Percentiles rank a stretch among this genome's conserved stretches.
These are phyloP conservation scores for Paramarasmius palmivorus DNA, from an alignment of 1,284 basidiomycete genomes.

Conservation along the genomic window DNA sequence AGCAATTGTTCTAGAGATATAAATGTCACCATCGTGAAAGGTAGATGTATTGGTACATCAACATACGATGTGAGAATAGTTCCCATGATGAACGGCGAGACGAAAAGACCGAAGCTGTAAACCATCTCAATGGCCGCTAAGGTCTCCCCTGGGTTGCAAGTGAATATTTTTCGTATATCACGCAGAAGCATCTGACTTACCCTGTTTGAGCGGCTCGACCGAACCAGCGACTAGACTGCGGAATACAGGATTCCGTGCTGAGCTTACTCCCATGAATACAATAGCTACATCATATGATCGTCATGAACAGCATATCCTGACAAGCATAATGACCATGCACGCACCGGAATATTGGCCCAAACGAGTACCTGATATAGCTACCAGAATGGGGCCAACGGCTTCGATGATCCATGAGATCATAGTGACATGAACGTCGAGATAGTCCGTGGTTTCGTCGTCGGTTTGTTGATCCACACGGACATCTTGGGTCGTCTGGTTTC, in stretches of 20 bases:
- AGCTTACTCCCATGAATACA: slow-evolving; percentile 19
- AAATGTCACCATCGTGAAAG: neutral
- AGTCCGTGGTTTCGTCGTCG: slow-evolving; percentile 23
- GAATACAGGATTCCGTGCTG: slow-evolving; percentile 20
- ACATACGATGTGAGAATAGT: slow-evolving; percentile 23
- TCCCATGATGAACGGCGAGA: slow-evolving; percentile 27
- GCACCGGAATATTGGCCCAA: slow-evolving; percentile 16
- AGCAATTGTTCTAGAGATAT: slow-evolving; percentile 18
- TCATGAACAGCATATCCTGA: neutral
- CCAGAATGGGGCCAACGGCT: slow-evolving; percentile 18
- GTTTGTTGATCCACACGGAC: neutral
- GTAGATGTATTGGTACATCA: neutral
- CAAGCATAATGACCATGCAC: neutral
- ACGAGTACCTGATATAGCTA: slow-evolving; percentile 18
- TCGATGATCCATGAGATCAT: slow-evolving; percentile 21
- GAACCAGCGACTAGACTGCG: slow-evolving; percentile 30
- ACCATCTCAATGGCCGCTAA: slow-evolving; percentile 33
- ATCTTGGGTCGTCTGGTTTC: neutral
- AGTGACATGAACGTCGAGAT: slow-evolving; percentile 30
- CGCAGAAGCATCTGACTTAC: slow-evolving; percentile 13
- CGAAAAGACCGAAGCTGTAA: slow-evolving; percentile 19
- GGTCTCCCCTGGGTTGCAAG: slow-evolving; percentile 26
- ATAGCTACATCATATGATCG: slow-evolving; percentile 15
- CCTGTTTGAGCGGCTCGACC: slow-evolving; percentile 32
- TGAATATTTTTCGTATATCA: neutral